Evolutionary conservation across 768 basidiomycete species (phyloP).

Genomic region (Pleurotus sapidus): DNA sequence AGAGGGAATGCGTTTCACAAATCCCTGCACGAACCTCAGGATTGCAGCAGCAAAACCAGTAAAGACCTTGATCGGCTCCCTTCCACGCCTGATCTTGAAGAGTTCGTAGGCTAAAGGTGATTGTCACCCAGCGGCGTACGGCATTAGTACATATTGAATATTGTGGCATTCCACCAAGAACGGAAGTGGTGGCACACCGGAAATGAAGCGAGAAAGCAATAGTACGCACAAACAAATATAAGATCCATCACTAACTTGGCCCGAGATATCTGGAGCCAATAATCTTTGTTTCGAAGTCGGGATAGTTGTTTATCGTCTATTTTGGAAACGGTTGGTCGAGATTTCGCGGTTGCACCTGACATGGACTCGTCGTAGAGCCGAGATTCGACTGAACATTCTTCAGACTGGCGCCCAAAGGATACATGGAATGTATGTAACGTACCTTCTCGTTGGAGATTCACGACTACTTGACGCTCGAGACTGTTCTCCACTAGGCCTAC

Average conservation of each 20-base stretch:
- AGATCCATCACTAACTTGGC: slow-evolving; percentile 81
- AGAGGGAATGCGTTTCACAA: neutral
- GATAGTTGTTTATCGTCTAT: slow-evolving; percentile 69
- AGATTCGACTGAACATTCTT: slow-evolving; percentile 52
- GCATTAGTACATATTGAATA: slow-evolving; percentile 13
- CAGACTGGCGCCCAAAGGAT: slow-evolving; percentile 5
- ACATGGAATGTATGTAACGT: slow-evolving; percentile 10
- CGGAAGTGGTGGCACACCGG: slow-evolving; percentile 5
- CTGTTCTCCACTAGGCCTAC: slow-evolving; percentile 83
- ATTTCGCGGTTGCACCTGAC: slow-evolving; percentile 66
- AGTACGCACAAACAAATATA: slow-evolving; percentile 74
- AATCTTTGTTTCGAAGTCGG: slow-evolving; percentile 65
- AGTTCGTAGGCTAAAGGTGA: slow-evolving; percentile 64
- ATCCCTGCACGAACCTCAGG: slow-evolving; percentile 53
- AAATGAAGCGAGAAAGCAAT: neutral
- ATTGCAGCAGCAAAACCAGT: slow-evolving; percentile 69
- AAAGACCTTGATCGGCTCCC: slow-evolving; percentile 58
- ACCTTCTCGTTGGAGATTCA: slow-evolving; percentile 64
- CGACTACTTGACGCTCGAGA: slow-evolving; percentile 73
- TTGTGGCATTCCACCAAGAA: slow-evolving; percentile 7
- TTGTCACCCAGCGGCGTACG: slow-evolving; percentile 8
- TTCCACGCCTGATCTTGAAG: slow-evolving; percentile 65
- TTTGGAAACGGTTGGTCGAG: slow-evolving; percentile 54
- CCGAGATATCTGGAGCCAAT: slow-evolving; percentile 72
- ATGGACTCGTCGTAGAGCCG: slow-evolving; percentile 75